Base-by-base conservation (phyloP, 768 basidiomycete genomes). In the Tephrocybe rancida region DNA sequence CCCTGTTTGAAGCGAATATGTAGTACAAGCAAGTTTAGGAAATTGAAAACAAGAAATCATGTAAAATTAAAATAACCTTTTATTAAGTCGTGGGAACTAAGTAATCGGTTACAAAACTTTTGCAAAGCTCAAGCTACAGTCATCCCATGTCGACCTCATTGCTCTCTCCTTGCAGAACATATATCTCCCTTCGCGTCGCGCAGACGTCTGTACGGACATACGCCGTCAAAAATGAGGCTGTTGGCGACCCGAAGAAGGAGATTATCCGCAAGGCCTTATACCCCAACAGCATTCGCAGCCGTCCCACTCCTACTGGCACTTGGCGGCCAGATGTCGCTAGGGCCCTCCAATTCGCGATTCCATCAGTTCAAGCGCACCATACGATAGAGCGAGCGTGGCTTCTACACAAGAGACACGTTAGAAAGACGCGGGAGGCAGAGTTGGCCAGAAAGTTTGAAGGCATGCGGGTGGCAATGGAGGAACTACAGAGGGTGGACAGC, bases 331-430 rank as follows among this genome's bases (percentile, higher is more conserved):
- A 93, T 67, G 88, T 92, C 25, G 83, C 80, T 30, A 81, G 77
- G 44, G 86, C 91, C 8, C 73, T 98, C 14, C 86, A 90, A 59
- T 81, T 80, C 49, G 91, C 91, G n/a, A 88, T 97, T 47, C 92
- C 92, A 11, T 92, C 91, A 3, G 82, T 79, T 4, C 93, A 96
- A 68, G 93, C 91, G 0, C 92, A 97, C 72, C 83, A 93, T 57
- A 97, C 93, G 2, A 94, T 97, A 48, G 88, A 92, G 59, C 84
- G 95, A 27, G 95, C 95, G 3, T 98, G 90, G 90, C 74, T 86
- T 47, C 79, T 98, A 10, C 85, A 92, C 71, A 79, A 83, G 59
- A 82, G 95, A 26, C 86, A 90, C 63, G 55, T 86, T 34, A 83
- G 95, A 37, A 83, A 88, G 64, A 74, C 78, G 56, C 79, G 89